Conservation (phyloP, 2,329 filamentous ascomycete genomes). For the Fusarium sp. region DNA sequence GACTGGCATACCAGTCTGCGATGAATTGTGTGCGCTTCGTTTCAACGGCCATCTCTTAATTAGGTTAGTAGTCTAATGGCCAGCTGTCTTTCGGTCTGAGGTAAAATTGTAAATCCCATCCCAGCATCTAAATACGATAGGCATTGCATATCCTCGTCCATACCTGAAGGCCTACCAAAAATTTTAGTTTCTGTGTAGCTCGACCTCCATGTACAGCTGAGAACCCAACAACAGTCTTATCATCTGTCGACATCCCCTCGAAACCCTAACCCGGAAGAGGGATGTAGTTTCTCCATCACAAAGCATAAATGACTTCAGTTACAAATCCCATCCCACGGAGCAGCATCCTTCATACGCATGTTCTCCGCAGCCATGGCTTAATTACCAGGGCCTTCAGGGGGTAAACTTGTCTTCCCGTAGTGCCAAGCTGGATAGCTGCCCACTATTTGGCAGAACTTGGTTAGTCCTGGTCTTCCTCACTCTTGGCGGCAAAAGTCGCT, state of each 20-base stretch:
- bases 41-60: conserved; percentile 34
- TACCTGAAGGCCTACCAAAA: not conserved
- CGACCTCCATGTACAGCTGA: not conserved
- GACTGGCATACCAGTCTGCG: conserved; percentile 3
- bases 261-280: not conserved
- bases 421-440: conserved; percentile 32
- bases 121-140: not conserved
- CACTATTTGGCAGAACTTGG: conserved; percentile 25
- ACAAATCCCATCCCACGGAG: conserved; percentile 28
- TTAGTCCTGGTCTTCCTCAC: conserved; percentile 11
- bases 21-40: conserved; percentile 10
- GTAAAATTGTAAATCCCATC: not conserved
- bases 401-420: conserved; percentile 30
- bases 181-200: not conserved
- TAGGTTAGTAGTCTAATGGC: conserved; percentile 5
- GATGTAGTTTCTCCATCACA: conserved; percentile 1
- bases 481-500: conserved; percentile 18
- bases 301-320: conserved; percentile 7
- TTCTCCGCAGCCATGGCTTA: conserved; percentile 22
- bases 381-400: conserved; percentile 34
- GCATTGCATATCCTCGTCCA: not conserved
- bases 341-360: conserved; percentile 25
- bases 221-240: not conserved
- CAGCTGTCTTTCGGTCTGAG: not conserved
- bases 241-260: not conserved